These are phyloP conservation scores for Rhodamnia argentea DNA, from an alignment of 345 rosid species.

Conservation along the genomic window DNA sequence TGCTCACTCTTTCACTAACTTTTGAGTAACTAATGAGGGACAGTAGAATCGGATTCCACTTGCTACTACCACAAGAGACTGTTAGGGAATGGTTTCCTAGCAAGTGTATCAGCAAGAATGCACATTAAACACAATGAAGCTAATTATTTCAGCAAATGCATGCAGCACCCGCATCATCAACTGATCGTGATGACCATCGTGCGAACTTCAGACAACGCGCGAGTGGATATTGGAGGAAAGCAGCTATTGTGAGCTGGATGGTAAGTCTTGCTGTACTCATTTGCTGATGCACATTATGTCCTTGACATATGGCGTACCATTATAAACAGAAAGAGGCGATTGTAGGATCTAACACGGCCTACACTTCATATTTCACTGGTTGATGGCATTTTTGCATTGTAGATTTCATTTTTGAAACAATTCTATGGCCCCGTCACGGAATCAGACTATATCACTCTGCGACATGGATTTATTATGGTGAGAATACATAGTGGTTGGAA, in stretches of 20 bases:
- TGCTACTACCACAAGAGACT: not conserved
- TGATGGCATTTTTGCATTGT: not conserved
- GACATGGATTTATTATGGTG: conserved; percentile 70
- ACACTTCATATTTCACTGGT: not conserved
- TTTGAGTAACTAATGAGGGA: not conserved
- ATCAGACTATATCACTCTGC: conserved; percentile 61
- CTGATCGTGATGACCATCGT: conserved; percentile 5
- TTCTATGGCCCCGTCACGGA: conserved; percentile 67
- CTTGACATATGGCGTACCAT: not conserved
- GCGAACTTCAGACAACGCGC: conserved; percentile 26
- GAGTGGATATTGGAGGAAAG: conserved; percentile 50
- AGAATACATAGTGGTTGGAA: not conserved
- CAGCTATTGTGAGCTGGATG: conserved; percentile 60
- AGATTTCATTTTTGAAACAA: conserved; percentile 86
- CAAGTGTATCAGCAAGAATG: not conserved
- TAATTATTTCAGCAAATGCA: not conserved
- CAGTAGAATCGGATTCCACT: not conserved
- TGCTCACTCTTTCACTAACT: not conserved
- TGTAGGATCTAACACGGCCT: not conserved
- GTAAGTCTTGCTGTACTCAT: conserved; percentile 21
- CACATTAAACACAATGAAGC: not conserved
- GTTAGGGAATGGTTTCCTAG: not conserved
- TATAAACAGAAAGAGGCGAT: not conserved
- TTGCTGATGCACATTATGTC: not conserved
- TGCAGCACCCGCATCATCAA: conserved; percentile 2